Percentiles rank a stretch among this genome's conserved stretches.
Conservation (phyloP, 495 filamentous ascomycete species). For the Neurospora sublineolata region DNA sequence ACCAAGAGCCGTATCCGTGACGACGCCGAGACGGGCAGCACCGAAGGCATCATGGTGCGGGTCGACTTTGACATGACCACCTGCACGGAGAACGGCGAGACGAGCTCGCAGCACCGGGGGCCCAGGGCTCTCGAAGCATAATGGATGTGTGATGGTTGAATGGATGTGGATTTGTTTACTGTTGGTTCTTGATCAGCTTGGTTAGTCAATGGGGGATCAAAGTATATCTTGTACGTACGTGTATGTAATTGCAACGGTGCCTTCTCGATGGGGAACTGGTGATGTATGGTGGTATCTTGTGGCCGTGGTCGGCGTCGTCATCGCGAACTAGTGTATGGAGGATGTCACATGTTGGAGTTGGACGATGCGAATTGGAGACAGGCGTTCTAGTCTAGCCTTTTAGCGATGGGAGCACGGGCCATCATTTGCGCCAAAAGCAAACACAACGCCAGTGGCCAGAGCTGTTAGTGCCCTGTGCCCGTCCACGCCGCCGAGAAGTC, state of each 20-base stretch:
- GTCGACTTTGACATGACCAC: conserved; percentile 5
- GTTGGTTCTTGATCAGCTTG: too few species aligned
- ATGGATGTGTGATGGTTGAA: background rate
- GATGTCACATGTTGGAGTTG: background rate
- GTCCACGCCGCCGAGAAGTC: background rate
- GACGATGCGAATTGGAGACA: background rate
- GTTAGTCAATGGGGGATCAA: too few species aligned
- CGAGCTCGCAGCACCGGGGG: background rate
- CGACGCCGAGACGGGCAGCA: background rate
- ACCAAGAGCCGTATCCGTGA: background rate
- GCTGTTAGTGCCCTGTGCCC: background rate
- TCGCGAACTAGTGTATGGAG: background rate
- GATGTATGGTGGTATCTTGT: background rate
- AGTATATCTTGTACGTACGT: too few species aligned
- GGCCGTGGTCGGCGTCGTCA: background rate
- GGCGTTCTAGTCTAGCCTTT: background rate
- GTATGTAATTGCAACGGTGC: too few species aligned
- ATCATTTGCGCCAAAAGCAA: background rate
- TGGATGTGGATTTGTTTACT: background rate
- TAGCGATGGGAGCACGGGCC: background rate
- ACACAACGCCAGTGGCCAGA: background rate
- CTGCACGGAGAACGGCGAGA: conserved; percentile 1
- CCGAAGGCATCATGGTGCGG: conserved; percentile 9
- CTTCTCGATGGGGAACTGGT: too few species aligned
- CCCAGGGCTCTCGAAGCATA: background rate